Evolutionary conservation across 2,329 filamentous ascomycete species (phyloP), one percentile per base, ranked within the genome.

Genomic region (Diplodia seriata): DNA sequence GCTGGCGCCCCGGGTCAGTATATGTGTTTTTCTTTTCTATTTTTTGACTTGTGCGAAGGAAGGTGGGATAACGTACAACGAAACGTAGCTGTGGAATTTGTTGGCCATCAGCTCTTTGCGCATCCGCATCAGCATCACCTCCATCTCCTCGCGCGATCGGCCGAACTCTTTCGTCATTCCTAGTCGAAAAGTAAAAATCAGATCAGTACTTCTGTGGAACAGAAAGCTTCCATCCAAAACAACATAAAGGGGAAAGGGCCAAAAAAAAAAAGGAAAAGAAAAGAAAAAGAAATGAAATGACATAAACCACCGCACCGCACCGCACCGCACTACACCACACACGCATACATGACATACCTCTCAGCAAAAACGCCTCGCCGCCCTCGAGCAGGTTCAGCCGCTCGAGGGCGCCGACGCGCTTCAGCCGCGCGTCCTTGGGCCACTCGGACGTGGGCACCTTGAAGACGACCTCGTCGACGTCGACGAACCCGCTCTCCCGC

Each of bases 81-180:
- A 67, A 1, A 67, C 56, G 29, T 67, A 67, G 23, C 66, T 61
- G 26, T 67, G 66, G 38, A 62, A 61, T 26, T 54, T 67, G 47
- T 67, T 67, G 3, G 66, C 56, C 66, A 62, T 61, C 33, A 61
- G 26, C n/a, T 67, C 55, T n/a, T 67, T 62, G 2, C 49, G 43
- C 55, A 67, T 67, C 31, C 66, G 43, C 55, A 61, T 67, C 15
- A 62, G 47, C 33, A 67, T 53, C 31, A 62, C 23, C 23, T 67
- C 66, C 66, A 67, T 62, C 47, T 67, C 66, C 11, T 33, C 55
- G 8, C 66, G 47, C 12, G 55, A 54, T 40, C 56, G 53, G 14
- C 66, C 66, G 36, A 62, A 67, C 31, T 67, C 66, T 55, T 36
- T 62, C 2, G 56, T 67, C 23, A 67, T 62, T 2, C 57, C 57